Base-by-base conservation (phyloP, 257 asterid genomes). In the Nicotiana knightiana region DNA sequence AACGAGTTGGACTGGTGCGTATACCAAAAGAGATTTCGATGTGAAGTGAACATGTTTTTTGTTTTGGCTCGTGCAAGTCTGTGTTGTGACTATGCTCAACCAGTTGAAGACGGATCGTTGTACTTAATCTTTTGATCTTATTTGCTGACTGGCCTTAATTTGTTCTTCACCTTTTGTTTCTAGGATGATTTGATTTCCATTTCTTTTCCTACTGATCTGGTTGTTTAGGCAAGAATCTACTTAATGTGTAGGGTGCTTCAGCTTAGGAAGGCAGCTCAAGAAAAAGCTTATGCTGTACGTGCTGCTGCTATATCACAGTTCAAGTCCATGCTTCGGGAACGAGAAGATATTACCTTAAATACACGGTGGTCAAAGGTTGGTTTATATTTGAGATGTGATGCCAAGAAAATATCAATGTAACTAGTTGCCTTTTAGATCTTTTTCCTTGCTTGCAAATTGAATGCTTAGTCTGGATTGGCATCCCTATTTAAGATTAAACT, bases 351-450 rank as follows among this genome's bases (percentile, higher is more conserved):
- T 82, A 89, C 91, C 79, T 87, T 89, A 79, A 86, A 73, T 81
- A 90, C 97, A 51, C 95, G 98, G 82, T 96, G 99, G 99, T 96
- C 98, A 71, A 96, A 92, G 97, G 99, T 94, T 85, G 51, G 85
- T 78, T 76, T 76, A 33, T 57, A 11, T 66, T 66, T 75, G 61
- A 73, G 62, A 26, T 73, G 37, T 73, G 28, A 51, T 51, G 63
- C 16, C 53, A 26, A 73, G 43, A 73, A 73, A 73, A 73, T 73
- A 13, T 46, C 61, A 73, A 48, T 73, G 26, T 24, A 24, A 26
- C 43, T 73, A 48, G 79, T 73, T 51, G 16, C 37, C 26, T 73
- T 73, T 35, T 37, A 73, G 39, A 73, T 51, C 51, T 48, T 51
- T 73, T 15, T 75, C 51, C 46, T 75, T 75, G 63, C 62, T 75